Evolutionary conservation across 1,284 basidiomycete species (phyloP), one percentile per base, ranked within the genome.

Genomic region (Ustilago hordei): DNA sequence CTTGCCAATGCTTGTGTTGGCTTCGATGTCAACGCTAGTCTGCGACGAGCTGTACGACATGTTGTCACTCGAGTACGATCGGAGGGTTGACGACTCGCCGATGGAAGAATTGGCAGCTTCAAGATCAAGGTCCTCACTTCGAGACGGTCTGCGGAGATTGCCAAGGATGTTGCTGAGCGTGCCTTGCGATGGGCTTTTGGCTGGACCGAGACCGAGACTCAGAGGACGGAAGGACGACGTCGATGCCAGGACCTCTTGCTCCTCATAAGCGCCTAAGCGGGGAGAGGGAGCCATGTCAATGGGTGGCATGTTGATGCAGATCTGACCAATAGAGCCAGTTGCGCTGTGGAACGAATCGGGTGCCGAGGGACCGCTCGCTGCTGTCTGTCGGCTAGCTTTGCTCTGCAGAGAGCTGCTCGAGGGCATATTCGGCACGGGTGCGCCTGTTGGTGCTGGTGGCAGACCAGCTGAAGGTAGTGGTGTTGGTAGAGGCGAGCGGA

Each of bases 1-100:
- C 48, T 78, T 78, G 54, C 68, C 64, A 48, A 78, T 53, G 75
- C 75, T 78, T n/a, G 71, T 65, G 28, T 70, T 67, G 13, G 65
- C 64, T 39, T 78, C 75, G 43, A 60, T 12, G 17, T 69, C 69
- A 45, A 75, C 39, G 60, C 71, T 78, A 47, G 75, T 78, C 36
- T 68, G 66, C 38, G 75, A 78, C 8, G 75, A 78, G 67, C 66
- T 70, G 64, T 67, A 43, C 19, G 75, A 78, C 36, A 78, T 54
- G 23, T 32, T 67, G 36, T 69, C 70, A 58, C 66, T 78, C n/a
- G 70, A 70, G 47, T 36, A 69, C 11, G 69, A 76, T 41, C 59
- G 60, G 31, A 35, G 55, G 4, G 38, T 65, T 12, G 54, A 55
- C 11, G 64, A 64, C n/a, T 58, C 69, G 17, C 56, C 52, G 7